Evolutionary conservation across 768 basidiomycete genomes (phyloP).

Genomic region (Phaeolepiota aurea): DNA sequence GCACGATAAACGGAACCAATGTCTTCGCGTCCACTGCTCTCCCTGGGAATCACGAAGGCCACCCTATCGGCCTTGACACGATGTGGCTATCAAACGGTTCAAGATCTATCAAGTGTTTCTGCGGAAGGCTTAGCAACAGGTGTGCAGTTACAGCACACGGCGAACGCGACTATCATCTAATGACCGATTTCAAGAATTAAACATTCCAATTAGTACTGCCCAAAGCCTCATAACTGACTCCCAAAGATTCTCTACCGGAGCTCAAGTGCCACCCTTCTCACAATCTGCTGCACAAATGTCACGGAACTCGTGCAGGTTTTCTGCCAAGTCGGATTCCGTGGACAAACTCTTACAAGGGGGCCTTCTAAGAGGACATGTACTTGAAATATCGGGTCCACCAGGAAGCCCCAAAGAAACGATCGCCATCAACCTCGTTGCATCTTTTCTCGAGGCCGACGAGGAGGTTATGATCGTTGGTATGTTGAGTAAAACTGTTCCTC

Average conservation of each 20-base stretch:
- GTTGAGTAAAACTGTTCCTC: conserved; percentile 7
- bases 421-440: conserved; percentile 38
- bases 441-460: conserved; percentile 37
- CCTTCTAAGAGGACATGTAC: conserved; percentile 46
- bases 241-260: conserved; percentile 20
- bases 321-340: conserved; percentile 39
- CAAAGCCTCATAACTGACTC: conserved; percentile 36
- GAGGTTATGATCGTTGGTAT: conserved; percentile 63
- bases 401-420: conserved; percentile 59
- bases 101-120: conserved; percentile 37
- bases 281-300: conserved; percentile 48
- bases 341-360: conserved; percentile 61
- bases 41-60: conserved; percentile 35
- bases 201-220: conserved; percentile 34
- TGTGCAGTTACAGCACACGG: conserved; percentile 11
- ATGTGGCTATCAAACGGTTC: conserved; percentile 50
- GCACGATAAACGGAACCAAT: conserved; percentile 21
- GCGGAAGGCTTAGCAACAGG: conserved; percentile 45
- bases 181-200: conserved; percentile 33
- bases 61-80: conserved; percentile 36
- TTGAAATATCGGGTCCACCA: conserved; percentile 74
- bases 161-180: neutral
- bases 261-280: conserved; percentile 25
- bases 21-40: conserved; percentile 31
- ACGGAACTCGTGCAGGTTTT: conserved; percentile 17